These are phyloP conservation scores for Daldinia sp. DNA, from an alignment of 2,329 filamentous ascomycete genomes.

Conservation along the genomic window DNA sequence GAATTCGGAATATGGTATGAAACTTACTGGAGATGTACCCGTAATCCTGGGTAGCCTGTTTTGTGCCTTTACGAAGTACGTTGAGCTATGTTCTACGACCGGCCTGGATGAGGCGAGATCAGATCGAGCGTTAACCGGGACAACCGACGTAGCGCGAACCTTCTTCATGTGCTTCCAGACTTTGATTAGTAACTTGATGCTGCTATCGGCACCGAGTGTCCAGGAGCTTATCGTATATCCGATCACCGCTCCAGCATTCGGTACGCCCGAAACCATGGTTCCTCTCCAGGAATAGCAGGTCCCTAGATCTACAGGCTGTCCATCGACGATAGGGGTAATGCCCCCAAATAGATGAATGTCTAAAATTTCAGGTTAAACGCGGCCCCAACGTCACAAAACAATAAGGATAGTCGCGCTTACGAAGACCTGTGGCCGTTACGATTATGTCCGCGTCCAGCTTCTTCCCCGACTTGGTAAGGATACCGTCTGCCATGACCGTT, in stretches of 20 bases:
- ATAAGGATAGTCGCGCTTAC: no score
- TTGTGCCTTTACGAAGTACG: slow-evolving; percentile 36
- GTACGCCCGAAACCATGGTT: slow-evolving; percentile 67
- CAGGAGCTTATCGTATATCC: slow-evolving; percentile 69
- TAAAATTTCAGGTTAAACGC: slow-evolving; percentile 6
- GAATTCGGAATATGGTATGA: background rate
- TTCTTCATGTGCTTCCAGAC: slow-evolving; percentile 60
- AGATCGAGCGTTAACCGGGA: slow-evolving; percentile 53
- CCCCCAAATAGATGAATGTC: slow-evolving; percentile 62
- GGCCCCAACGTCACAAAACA: no score
- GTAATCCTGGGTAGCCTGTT: slow-evolving; percentile 37
- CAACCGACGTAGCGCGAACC: slow-evolving; percentile 53
- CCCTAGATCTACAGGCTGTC: slow-evolving; percentile 51
- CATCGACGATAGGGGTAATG: slow-evolving; percentile 60
- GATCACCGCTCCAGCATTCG: slow-evolving; percentile 64
- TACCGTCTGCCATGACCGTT: slow-evolving; percentile 52
- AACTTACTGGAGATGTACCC: slow-evolving; percentile 31
- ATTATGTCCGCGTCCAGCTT: slow-evolving; percentile 66
- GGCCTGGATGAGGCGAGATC: slow-evolving; percentile 47
- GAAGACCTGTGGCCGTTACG: slow-evolving; percentile 70
- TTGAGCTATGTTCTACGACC: slow-evolving; percentile 35
- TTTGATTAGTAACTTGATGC: slow-evolving; percentile 57
- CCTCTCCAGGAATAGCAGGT: slow-evolving; percentile 64
- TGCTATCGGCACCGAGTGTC: slow-evolving; percentile 68
- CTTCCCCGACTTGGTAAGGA: slow-evolving; percentile 53